Evolutionary conservation across 306 rosid genomes (phyloP).

Genomic region (Pyrus pyrifolia): DNA sequence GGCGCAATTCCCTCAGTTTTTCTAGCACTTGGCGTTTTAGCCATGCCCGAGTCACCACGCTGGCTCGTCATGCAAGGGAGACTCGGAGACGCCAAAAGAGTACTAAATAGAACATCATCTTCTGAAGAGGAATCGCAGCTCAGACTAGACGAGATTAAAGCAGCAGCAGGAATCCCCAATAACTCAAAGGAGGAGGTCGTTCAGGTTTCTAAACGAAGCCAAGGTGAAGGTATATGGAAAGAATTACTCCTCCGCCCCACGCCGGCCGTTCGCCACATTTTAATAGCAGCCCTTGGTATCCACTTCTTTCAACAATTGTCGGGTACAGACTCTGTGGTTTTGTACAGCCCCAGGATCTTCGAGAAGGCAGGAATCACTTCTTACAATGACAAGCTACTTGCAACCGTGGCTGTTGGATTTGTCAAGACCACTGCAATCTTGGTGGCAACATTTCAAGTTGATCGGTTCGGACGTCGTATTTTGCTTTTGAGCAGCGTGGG

Average conservation of each 20-base stretch:
- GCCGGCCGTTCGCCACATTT: slow-evolving; percentile 42
- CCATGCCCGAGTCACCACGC: no score
- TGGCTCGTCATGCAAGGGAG: no score
- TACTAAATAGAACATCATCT: no score
- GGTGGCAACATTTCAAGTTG: background rate
- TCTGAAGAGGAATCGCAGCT: no score
- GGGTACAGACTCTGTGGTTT: slow-evolving; percentile 63
- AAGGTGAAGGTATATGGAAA: background rate
- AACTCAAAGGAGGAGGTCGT: no score
- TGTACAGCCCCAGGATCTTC: slow-evolving; percentile 61
- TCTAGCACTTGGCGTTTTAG: no score
- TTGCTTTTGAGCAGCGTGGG: background rate
- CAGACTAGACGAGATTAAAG: no score
- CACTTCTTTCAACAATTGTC: slow-evolving; percentile 73
- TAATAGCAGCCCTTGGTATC: slow-evolving; percentile 48
- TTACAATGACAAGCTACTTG: no score
- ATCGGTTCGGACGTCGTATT: background rate
- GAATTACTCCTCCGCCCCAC: slow-evolving; percentile 24
- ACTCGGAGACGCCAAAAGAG: no score
- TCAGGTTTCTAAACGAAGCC: no score
- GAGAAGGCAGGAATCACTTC: slow-evolving; percentile 36
- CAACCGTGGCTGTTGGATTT: background rate
- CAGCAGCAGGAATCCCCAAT: no score
- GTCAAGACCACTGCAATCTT: background rate
- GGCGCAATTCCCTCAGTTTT: slow-evolving; percentile 41